Base-by-base conservation (phyloP, 129 eudicot species). In the Pulicaria dysenterica region DNA sequence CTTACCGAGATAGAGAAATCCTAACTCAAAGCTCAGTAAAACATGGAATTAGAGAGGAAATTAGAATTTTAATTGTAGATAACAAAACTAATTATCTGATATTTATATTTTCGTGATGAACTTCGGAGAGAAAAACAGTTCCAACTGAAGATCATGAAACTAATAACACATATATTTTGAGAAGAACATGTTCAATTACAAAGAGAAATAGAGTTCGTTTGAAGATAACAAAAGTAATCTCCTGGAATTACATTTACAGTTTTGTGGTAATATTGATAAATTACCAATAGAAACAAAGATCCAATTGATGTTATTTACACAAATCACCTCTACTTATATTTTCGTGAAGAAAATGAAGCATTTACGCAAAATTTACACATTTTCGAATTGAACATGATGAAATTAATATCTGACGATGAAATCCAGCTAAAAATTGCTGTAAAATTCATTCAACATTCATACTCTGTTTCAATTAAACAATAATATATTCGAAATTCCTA, bases 391-490 rank as follows among this genome's bases (percentile, higher is more conserved):
- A 12, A 24, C 64, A 31, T 42, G 31, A 64, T 12, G 72, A n/a
- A 53, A 51, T 47, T 37, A 24, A 51, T 54, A 13, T 10, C 45
- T 4, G 6, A 36, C 56, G 31, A 59, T 15, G 39, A 72, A 44
- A 71, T 71, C 19, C 15, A 37, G 34, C 11, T 51, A 14, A 38
- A 37, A 64, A 50, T 39, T 11, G 64, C 7, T 48, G 39, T 11
- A 1, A 67, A 67, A 67, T 34, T 45, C 58, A 34, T 62, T 50
- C 14, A 73, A 45, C 9, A 38, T 16, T 63, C 78, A 50, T 63
- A 8, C 17, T 49, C 34, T 50, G 78, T 40, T 38, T 17, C 13
- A 7, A 50, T 49, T 17, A 13, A 15, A 40, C 70, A 51, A 41
- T 51, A 55, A 46, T 15, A 5, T 54, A 64, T 42, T 66, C 1